Evolutionary conservation across 805 yeast species (phyloP), one percentile per base, ranked within the genome.

Genomic region (Cyberlindnera nakhonratchasimensis): DNA sequence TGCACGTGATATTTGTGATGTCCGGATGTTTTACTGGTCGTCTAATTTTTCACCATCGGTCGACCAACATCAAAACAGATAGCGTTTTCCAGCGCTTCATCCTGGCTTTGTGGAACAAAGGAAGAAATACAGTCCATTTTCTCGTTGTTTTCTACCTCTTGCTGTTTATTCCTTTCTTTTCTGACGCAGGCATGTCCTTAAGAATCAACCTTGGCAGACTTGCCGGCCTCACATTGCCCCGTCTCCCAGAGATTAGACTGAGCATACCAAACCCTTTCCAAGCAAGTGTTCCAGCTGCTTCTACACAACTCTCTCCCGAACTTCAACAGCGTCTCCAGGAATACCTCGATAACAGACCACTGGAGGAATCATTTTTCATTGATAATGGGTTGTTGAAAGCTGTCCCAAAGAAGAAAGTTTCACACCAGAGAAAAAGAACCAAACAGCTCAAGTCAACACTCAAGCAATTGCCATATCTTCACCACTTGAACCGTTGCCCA

Each of bases 361-460:
- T 52, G 6, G 63, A 45, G 13, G 58, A 57, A 23, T 72, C 63
- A 16, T 62, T 67, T 44, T 71, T 73, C 62, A 63, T 71, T 23
- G 85, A 79, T 52, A 74, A 80, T 51, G 96, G 95, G n/a, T 75
- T 86, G 23, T 68, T 87, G 40, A 70, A 71, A 52, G 99, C 99
- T 6, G 97, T 81, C 6, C 98, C 99, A 42, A 93, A 93, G 72
- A 89, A 90, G 77, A 90, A 89, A 64, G 80, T 80, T 2, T 88
- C 98, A 7, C 87, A 88, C 62, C 79, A 79, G 67, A 86, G 87
- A 64, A 85, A 86, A 58, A 81, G 97, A 64, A 82, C 78, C 61
- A 80, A 90, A 67, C 79, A 84, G 53, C 77, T 86, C 51, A 89
- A 88, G 7, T 87, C 91, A 4, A 95, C 86, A 10, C 74, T 79